A percentile compares a stretch with the other conserved stretches of the same genome.
These are phyloP conservation scores for Solanum hybrid DNA, from an alignment of 305 asterid species.

Conservation along the genomic window DNA sequence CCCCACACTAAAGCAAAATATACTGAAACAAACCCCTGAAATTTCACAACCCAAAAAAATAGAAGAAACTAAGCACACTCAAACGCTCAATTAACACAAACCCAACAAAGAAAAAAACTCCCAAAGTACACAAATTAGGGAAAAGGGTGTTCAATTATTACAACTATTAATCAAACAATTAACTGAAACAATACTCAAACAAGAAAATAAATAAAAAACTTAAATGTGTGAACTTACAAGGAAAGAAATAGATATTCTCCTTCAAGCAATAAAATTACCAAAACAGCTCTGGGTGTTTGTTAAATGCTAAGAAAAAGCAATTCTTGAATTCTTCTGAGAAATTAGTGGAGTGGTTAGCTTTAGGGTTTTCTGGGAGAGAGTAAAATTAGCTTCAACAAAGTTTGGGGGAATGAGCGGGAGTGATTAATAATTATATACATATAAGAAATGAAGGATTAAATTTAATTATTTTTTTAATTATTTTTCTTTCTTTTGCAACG, in stretches of 20 bases:
- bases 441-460: background rate
- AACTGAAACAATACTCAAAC: background rate
- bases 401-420: constrained; percentile 4
- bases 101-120: background rate
- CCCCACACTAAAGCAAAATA: background rate
- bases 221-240: background rate
- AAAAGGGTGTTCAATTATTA: background rate
- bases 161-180: background rate
- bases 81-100: background rate
- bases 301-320: background rate
- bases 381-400: background rate
- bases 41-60: background rate
- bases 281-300: background rate
- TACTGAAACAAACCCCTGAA: background rate
- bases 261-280: background rate
- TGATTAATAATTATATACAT: background rate
- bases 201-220: background rate
- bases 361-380: background rate
- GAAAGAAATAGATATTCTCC: background rate
- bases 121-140: background rate
- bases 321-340: background rate
- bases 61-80: background rate
- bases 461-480: background rate
- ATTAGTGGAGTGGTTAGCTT: background rate
- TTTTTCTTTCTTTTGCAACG: too few relatives aligned